Evolutionary conservation across 257 asterid genomes (phyloP).

Genomic region (Capsicum baccatum): DNA sequence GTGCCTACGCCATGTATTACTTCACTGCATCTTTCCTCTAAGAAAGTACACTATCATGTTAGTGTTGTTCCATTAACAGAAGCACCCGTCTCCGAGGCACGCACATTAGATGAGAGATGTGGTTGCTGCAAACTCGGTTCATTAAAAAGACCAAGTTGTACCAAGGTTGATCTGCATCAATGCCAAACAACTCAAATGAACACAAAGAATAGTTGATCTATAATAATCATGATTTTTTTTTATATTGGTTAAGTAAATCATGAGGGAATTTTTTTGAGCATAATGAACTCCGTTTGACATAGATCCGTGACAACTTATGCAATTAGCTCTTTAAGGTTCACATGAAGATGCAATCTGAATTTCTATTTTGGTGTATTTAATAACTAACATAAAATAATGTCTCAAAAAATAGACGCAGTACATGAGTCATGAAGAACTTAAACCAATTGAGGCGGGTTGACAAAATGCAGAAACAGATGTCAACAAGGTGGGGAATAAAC

Average conservation of each 20-base stretch:
- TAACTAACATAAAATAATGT: neutral
- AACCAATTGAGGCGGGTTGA: neutral
- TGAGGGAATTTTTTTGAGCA: neutral
- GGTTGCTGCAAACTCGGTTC: slow-evolving; percentile 52
- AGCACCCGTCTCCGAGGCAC: slow-evolving; percentile 45
- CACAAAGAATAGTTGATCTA: neutral
- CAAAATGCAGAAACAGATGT: neutral
- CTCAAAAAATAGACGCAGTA: neutral
- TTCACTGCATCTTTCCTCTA: neutral
- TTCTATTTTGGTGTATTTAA: neutral
- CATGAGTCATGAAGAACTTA: neutral
- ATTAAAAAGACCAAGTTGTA: slow-evolving; percentile 64
- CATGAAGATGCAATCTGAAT: slow-evolving; percentile 1
- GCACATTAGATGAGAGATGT: slow-evolving; percentile 48
- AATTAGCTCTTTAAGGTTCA: neutral
- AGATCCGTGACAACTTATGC: neutral
- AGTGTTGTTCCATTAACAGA: slow-evolving; percentile 49
- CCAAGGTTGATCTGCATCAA: slow-evolving; percentile 61
- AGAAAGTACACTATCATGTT: slow-evolving; percentile 36
- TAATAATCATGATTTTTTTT: neutral
- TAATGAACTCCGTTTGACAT: neutral
- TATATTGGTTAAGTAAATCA: neutral
- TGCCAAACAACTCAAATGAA: slow-evolving; percentile 4
- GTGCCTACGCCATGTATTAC: neutral
- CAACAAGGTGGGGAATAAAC: neutral